A percentile compares a stretch with the other conserved stretches of the same genome.
Conservation (phyloP, 169 alveolate species). For the Babesia divergens region DNA sequence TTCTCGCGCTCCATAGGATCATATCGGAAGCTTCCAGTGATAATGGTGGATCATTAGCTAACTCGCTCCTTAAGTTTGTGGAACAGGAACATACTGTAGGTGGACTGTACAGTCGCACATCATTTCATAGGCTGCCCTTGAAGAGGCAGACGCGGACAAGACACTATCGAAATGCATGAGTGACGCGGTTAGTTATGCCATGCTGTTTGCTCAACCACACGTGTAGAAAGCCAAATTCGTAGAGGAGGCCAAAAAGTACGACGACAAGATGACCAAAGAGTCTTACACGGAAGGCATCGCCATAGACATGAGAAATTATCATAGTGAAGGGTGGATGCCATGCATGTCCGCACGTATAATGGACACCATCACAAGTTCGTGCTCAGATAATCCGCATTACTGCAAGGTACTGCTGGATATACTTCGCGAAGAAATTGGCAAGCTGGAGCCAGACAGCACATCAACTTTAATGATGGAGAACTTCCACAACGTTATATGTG, state of each 20-base stretch:
- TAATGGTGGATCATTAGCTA: constrained; percentile 28
- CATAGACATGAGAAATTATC: constrained; percentile 28
- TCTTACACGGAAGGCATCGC: constrained; percentile 27
- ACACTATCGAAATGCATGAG: constrained; percentile 44
- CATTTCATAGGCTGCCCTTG: constrained; percentile 46
- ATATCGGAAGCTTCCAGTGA: constrained; percentile 11
- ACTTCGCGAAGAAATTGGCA: constrained; percentile 6
- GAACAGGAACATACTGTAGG: constrained; percentile 47
- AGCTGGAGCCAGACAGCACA: constrained; percentile 55
- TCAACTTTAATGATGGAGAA: constrained; percentile 55
- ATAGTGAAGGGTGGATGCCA: constrained; percentile 59
- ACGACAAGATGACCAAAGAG: not conserved
- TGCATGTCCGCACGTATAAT: constrained; percentile 62
- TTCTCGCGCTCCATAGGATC: constrained; percentile 10
- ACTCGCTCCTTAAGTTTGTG: constrained; percentile 28
- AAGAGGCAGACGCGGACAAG: constrained; percentile 32
- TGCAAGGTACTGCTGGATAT: constrained; percentile 44
- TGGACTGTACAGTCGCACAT: no score
- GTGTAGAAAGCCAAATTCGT: constrained; percentile 22
- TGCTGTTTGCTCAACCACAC: not conserved
- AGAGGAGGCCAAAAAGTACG: constrained; percentile 29
- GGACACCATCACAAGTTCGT: constrained; percentile 7
- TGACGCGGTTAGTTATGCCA: constrained; percentile 43
- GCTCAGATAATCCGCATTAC: constrained; percentile 31
- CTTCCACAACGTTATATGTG: constrained; percentile 45